Percentiles rank a stretch among this genome's conserved stretches.
These are phyloP conservation scores for Casuarina cunninghamiana DNA, from an alignment of 306 rosid species.

Conservation along the genomic window DNA sequence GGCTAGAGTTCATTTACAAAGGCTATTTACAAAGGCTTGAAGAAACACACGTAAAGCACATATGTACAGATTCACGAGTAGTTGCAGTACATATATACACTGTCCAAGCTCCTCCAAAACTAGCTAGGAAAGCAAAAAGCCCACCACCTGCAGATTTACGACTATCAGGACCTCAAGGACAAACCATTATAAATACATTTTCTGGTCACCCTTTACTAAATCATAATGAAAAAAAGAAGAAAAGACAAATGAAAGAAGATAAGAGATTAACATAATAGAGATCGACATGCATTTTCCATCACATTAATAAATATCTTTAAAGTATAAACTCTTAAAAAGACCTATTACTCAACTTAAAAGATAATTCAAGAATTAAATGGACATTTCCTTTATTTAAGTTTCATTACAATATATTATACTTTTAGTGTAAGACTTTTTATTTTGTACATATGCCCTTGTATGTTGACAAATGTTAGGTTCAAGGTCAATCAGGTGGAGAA, in stretches of 20 bases:
- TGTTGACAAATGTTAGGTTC: too few relatives aligned
- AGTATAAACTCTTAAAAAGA: too few relatives aligned
- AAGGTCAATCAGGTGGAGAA: too few relatives aligned
- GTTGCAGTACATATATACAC: background rate
- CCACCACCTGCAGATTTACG: conserved; percentile 2
- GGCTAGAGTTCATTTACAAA: background rate
- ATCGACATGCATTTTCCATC: too few relatives aligned
- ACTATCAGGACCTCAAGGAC: background rate
- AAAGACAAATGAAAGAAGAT: background rate
- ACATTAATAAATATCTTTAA: too few relatives aligned
- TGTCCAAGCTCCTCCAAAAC: background rate
- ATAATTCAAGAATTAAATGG: too few relatives aligned
- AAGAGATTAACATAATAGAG: too few relatives aligned
- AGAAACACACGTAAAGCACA: background rate
- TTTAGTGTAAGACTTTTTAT: too few relatives aligned
- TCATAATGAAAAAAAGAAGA: background rate
- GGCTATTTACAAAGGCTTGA: background rate
- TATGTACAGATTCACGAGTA: background rate
- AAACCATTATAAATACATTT: background rate
- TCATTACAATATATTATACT: too few relatives aligned
- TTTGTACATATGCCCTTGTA: too few relatives aligned
- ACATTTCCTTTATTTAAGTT: too few relatives aligned
- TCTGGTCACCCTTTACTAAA: background rate
- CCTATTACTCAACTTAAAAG: too few relatives aligned
- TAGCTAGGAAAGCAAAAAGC: background rate